Evolutionary conservation across 1,284 basidiomycete species (phyloP).

Genomic region (Austroboletus olivaceoglutinosus): DNA sequence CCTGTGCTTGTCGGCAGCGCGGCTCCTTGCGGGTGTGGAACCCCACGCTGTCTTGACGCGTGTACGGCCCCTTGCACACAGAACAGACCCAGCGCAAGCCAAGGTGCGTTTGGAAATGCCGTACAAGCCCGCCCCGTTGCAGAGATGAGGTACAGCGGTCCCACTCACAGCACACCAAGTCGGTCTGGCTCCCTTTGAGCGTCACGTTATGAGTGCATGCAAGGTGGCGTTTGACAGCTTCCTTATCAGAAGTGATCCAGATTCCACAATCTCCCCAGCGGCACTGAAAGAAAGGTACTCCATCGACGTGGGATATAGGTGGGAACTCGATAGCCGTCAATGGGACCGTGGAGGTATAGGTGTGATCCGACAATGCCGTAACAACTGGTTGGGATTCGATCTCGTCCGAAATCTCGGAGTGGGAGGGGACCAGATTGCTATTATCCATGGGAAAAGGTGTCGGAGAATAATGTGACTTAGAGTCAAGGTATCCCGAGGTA

Average conservation of each 20-base stretch:
- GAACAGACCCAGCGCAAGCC: slow-evolving; percentile 21
- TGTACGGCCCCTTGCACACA: slow-evolving; percentile 7
- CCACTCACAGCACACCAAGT: slow-evolving; percentile 12
- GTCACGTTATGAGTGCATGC: slow-evolving; percentile 10
- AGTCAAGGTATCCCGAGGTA: neutral
- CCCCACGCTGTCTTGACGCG: slow-evolving; percentile 21
- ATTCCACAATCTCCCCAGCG: slow-evolving; percentile 14
- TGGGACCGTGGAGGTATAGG: slow-evolving; percentile 7
- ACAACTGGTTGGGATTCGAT: neutral
- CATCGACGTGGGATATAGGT: neutral
- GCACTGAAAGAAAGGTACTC: slow-evolving; percentile 19
- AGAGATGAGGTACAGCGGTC: slow-evolving; percentile 2
- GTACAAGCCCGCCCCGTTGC: slow-evolving; percentile 9
- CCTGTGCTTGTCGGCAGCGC: slow-evolving; percentile 7
- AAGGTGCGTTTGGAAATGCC: slow-evolving; percentile 23
- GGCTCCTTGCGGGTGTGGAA: slow-evolving; percentile 4
- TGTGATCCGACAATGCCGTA: neutral
- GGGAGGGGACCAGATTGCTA: neutral
- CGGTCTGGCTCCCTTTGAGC: neutral
- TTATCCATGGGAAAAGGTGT: neutral
- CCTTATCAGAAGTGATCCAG: slow-evolving; percentile 21
- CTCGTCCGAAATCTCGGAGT: neutral
- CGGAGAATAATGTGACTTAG: neutral
- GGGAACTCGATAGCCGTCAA: slow-evolving; percentile 13
- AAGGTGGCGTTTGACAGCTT: slow-evolving; percentile 18